Conservation (phyloP, 352 stramenopile species). For the Globisporangium recalcitrans region DNA sequence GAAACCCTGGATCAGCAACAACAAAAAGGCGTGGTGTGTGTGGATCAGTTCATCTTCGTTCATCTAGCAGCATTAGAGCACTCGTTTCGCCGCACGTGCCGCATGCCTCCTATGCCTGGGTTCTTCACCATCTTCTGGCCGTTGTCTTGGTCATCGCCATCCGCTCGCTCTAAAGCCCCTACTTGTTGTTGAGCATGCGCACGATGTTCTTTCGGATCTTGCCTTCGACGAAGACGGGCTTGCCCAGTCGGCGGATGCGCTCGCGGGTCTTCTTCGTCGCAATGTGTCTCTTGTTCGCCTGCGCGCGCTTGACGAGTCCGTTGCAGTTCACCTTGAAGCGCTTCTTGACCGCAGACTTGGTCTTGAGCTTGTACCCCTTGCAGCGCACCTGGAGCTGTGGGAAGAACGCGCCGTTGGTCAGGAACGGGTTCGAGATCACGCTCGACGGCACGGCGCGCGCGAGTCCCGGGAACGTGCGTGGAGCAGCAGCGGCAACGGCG, state of each 20-base stretch:
- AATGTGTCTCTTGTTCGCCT: constrained; percentile 83
- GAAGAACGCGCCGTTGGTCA: constrained; percentile 17
- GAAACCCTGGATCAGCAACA: background rate
- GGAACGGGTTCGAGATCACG: constrained; percentile 17
- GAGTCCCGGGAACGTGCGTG: constrained; percentile 21
- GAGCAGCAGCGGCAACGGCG: constrained; percentile 7
- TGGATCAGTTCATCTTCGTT: background rate
- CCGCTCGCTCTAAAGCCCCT: too few species aligned
- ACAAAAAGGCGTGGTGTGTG: background rate
- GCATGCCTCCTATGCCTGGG: too few species aligned
- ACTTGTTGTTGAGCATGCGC: constrained; percentile 51
- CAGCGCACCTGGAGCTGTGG: constrained; percentile 47
- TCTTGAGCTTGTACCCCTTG: constrained; percentile 84
- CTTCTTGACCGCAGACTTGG: constrained; percentile 79
- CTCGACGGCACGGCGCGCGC: constrained; percentile 3
- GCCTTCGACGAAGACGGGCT: constrained; percentile 61
- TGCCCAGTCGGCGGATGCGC: constrained; percentile 66
- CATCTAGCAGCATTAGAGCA: background rate
- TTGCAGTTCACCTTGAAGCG: constrained; percentile 82
- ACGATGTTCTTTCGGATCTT: constrained; percentile 85
- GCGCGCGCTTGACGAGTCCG: constrained; percentile 68
- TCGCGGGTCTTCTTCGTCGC: constrained; percentile 82
- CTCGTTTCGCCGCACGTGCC: too few species aligned
- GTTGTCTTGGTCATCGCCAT: background rate
- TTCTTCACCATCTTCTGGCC: too few species aligned